Percentiles rank a stretch among this genome's conserved stretches.
Evolutionary conservation across 2,329 filamentous ascomycete species (phyloP).

Genomic region (Aureobasidium sp.): DNA sequence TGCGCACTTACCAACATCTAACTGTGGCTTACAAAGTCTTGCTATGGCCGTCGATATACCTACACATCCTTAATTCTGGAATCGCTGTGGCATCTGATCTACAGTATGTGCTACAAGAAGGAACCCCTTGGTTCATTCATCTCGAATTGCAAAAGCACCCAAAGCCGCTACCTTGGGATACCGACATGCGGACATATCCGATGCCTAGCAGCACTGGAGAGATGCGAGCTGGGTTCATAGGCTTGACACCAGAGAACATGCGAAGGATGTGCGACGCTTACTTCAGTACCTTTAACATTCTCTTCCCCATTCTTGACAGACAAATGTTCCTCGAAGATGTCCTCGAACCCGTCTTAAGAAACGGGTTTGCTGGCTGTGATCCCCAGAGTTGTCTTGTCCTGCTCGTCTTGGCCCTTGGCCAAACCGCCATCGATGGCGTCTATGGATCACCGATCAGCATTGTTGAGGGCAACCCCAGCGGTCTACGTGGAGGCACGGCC

Average conservation of each 20-base stretch:
- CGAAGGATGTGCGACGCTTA: conserved; percentile 45
- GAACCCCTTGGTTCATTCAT: conserved; percentile 30
- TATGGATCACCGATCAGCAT: conserved; percentile 39
- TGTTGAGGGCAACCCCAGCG: conserved; percentile 40
- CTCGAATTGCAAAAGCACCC: conserved; percentile 26
- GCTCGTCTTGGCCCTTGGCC: conserved; percentile 51
- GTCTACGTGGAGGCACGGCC: conserved; percentile 43
- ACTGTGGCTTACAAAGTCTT: conserved; percentile 46
- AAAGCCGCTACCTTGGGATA: conserved; percentile 20
- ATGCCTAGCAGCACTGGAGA: conserved; percentile 13
- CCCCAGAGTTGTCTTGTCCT: conserved; percentile 45
- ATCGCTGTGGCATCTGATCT: conserved; percentile 25
- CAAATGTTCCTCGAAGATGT: conserved; percentile 44
- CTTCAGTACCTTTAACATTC: conserved; percentile 52
- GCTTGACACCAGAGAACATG: conserved; percentile 42
- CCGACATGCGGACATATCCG: conserved; percentile 19
- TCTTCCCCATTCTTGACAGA: conserved; percentile 52
- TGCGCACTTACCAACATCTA: conserved; percentile 19
- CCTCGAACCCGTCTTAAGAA: conserved; percentile 37
- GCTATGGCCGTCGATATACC: conserved; percentile 34
- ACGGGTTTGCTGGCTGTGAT: conserved; percentile 40
- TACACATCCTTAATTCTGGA: conserved; percentile 27
- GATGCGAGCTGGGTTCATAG: conserved; percentile 23
- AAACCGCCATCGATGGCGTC: conserved; percentile 46
- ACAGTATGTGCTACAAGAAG: conserved; percentile 28